A percentile compares a stretch with the other conserved stretches of the same genome.
phyloP scores from a whole-genome alignment of 208 protist species.

The Entamoeba invadens region DNA sequence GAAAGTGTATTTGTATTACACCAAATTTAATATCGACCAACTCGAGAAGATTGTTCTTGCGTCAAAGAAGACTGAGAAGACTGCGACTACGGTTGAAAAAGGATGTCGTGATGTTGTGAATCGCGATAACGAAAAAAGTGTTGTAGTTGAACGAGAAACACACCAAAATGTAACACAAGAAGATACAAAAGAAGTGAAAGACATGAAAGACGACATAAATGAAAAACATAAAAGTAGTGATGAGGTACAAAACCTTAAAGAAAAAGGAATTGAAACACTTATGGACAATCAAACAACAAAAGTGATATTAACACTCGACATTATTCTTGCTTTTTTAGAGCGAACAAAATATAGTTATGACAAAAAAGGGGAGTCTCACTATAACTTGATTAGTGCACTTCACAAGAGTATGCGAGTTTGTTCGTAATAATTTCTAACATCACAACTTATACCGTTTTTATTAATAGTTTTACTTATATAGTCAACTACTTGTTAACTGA shows the following conservation, averaged over 20 bases:
- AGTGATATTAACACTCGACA: background rate
- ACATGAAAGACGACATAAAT: background rate
- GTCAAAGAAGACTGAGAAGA: background rate
- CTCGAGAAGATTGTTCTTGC: background rate
- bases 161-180: background rate
- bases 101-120: background rate
- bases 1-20: background rate
- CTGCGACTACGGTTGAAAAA: background rate
- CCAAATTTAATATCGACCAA: background rate
- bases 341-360: background rate
- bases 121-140: background rate
- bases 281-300: no score
- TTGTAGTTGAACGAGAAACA: background rate
- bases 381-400: background rate
- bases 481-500: no score
- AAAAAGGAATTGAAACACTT: background rate
- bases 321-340: background rate
- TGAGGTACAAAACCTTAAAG: background rate
- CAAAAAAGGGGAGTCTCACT: background rate
- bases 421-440: no score
- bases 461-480: no score
- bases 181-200: background rate
- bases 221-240: background rate
- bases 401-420: background rate
- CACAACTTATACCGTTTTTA: no score